Evolutionary conservation across 2,329 filamentous ascomycete genomes (phyloP), one percentile per base, ranked within the genome.

Genomic region (Aspergillus ochraceoroseus): DNA sequence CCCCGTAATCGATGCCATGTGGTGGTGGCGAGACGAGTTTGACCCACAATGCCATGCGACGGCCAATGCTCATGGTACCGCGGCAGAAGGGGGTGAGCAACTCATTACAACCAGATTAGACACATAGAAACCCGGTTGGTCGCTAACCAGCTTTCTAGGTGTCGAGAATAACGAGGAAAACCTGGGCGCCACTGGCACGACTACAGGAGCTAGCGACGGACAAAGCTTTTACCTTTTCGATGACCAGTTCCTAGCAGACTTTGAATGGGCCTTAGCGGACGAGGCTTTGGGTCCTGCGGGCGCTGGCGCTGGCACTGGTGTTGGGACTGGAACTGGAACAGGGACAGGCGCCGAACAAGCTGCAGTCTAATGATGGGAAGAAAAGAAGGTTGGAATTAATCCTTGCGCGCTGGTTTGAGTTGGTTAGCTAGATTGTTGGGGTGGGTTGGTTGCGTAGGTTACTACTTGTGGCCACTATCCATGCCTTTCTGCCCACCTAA

Each of bases 21-120:
- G 65, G 56, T 69, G 66, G 66, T 70, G 65, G 64, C 58, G 65
- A 5, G 66, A 69, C 32, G 66, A 69, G 37, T 65, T 60, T 37
- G 65, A 64, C 25, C 48, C 52, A 3, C 49, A 54, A 6, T 38
- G 51, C n/a, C 51, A 56, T 30, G 19, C 36, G 8, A 45, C 41
- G 33, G 26, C 35, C 7, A 22, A 22, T 22, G 20, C 9, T 9
- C 20, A 22, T 22, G 20, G 5, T 5, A 22, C 5, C 20, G 31
- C 36, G 3, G 14, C 43, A 13, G 52, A 54, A 13, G 48, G n/a
- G n/a, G n/a, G 56, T 48, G 51, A 19, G 23, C 20, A 11, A 9
- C n/a, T n/a, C n/a, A n/a, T 26, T n/a, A 12, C 12, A 14, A 18
- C 15, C 32, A n/a, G 12, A 14, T 15, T 5, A 20, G n/a, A n/a